Conservation (phyloP, 2,329 filamentous ascomycete genomes). For the Penicillium sp. region DNA sequence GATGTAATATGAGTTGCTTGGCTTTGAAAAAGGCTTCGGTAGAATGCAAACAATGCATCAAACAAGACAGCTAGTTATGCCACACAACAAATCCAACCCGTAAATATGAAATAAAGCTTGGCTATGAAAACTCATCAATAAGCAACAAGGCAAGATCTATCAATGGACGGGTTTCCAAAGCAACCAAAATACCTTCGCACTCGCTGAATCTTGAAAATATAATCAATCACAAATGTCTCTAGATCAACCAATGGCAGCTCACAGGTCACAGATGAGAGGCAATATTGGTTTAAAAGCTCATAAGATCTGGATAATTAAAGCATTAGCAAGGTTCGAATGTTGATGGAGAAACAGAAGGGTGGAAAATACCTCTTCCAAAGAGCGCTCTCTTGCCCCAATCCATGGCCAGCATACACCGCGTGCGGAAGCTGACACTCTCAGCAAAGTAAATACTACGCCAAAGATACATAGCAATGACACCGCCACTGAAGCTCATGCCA, state of each 20-base stretch:
- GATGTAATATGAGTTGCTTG: neutral
- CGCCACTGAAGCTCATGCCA: conserved; percentile 75
- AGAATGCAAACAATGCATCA: too few relatives aligned
- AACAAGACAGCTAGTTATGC: neutral
- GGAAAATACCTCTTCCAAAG: conserved; percentile 77
- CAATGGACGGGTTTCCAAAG: neutral
- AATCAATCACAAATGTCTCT: neutral
- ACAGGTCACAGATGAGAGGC: neutral
- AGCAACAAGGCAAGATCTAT: neutral
- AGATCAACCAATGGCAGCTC: neutral
- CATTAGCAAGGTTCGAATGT: conserved; percentile 3
- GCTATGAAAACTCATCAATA: neutral
- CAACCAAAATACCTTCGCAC: neutral
- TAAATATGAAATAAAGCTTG: neutral
- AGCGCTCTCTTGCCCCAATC: conserved; percentile 97
- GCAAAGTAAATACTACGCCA: conserved; percentile 98
- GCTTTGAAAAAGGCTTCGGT: neutral
- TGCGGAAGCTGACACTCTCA: conserved; percentile 91
- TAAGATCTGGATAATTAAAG: conserved; percentile 44
- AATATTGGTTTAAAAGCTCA: conserved; percentile 48
- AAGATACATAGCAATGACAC: conserved; percentile 88
- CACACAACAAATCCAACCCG: neutral
- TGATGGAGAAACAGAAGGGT: neutral
- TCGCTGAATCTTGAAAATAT: neutral
- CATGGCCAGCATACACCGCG: conserved; percentile 86